Evolutionary conservation across 306 rosid species (phyloP).

Genomic region (Dicorynia guianensis): DNA sequence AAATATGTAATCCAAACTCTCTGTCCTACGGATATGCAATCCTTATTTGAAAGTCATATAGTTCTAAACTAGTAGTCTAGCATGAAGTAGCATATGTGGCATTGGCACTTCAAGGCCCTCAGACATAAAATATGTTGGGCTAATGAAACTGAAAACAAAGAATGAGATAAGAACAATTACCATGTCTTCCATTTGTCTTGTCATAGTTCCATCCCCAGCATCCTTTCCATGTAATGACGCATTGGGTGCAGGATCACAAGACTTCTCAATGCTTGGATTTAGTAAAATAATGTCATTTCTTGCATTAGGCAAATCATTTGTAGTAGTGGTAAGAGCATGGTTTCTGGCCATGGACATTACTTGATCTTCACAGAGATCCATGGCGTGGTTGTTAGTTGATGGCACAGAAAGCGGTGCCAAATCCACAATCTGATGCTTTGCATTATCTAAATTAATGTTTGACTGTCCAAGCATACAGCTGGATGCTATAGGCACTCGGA

Average conservation of each 20-base stretch:
- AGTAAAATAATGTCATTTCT: conserved; percentile 42
- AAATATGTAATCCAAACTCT: no score
- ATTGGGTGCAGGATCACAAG: conserved; percentile 51
- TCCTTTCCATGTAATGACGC: conserved; percentile 53
- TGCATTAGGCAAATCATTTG: conserved; percentile 46
- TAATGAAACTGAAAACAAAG: conserved; percentile 22
- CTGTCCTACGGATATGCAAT: no score
- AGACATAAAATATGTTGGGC: conserved; percentile 12
- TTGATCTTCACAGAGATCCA: conserved; percentile 54
- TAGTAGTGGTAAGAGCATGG: conserved; percentile 37
- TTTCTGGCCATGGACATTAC: conserved; percentile 49
- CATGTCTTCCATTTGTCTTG: conserved; percentile 60
- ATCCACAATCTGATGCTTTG: conserved; percentile 47
- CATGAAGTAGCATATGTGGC: conserved; percentile 15
- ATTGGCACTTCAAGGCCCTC: conserved; percentile 22
- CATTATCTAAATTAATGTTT: conserved; percentile 46
- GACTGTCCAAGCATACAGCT: conserved; percentile 57
- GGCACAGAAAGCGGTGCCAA: conserved; percentile 41
- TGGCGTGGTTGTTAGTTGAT: conserved; percentile 49
- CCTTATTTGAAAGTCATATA: not conserved
- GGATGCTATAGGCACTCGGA: conserved; percentile 56
- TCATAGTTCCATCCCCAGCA: conserved; percentile 53
- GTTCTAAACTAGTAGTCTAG: not conserved
- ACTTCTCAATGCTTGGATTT: conserved; percentile 45
- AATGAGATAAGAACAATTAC: conserved; percentile 53